Evolutionary conservation across 2,329 filamentous ascomycete genomes (phyloP), one percentile per base, ranked within the genome.

Genomic region (Neonectria sp.): DNA sequence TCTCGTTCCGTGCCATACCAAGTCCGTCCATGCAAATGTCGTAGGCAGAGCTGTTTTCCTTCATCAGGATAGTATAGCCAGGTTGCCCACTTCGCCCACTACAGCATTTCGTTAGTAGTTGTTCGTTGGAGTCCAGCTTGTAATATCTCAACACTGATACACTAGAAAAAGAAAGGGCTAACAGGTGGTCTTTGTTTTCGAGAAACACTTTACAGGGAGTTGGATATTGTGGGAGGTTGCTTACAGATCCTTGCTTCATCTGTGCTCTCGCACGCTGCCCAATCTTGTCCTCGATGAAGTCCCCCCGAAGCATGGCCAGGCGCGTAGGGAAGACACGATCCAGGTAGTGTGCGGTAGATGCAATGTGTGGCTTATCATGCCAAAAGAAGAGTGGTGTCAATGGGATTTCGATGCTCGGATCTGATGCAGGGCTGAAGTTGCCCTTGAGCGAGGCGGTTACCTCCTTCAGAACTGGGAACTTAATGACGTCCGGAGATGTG

Each of bases 311-410:
- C 69, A 89, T 82, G 1, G 87, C 84, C 17, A 88, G 72, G 2
- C 86, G 80, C 1, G 80, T 83, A 0, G 86, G 82, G 55, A 89
- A 89, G 1, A 89, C 82, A 0, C 82, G 79, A 1, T 77, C 71
- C 0, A 88, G 79, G 62, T 89, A 89, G 69, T 89, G 87, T 2
- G 77, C 70, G 0, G 80, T 83, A 4, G 81, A 83, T 1, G 84
- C 86, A 3, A 89, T 66, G 63, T 89, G 87, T 0, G 87, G 86
- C 70, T 89, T 89, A 67, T 89, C 87, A 62, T 89, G 86, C 87
- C 87, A 89, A 71, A 89, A 88, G 77, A 88, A 89, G 60, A 89
- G 80, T 0, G 87, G 87, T 1, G 87, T 89, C 46, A 89, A 74
- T 0, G 85, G 84, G 1, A 89, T 74, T 15, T 71, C 68, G 17